These are phyloP conservation scores for Lentinus brumalis DNA, from an alignment of 768 basidiomycete genomes.

Conservation along the genomic window DNA sequence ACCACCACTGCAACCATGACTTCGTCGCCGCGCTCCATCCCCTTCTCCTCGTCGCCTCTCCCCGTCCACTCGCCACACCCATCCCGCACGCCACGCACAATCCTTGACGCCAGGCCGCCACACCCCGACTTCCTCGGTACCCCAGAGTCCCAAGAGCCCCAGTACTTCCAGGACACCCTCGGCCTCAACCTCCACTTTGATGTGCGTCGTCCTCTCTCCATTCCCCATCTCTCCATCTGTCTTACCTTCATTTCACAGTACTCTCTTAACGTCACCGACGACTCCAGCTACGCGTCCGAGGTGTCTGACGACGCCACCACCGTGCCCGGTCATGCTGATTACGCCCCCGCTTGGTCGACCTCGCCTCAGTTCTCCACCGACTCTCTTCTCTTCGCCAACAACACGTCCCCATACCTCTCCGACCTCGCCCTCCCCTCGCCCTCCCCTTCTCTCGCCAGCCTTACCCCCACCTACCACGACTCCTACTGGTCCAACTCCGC, in stretches of 20 bases:
- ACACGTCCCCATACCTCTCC: not conserved
- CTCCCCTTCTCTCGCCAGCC: not conserved
- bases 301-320: not conserved
- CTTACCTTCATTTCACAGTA: not conserved
- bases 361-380: not conserved
- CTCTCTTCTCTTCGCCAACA: not conserved
- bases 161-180: constrained; percentile 1
- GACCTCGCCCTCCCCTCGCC: not conserved
- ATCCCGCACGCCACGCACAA: not conserved
- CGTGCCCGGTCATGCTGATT: not conserved
- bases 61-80: not conserved
- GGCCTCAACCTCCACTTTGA: constrained; percentile 6
- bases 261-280: not conserved
- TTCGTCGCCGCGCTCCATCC: not conserved
- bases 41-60: not conserved
- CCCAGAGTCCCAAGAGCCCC: constrained; percentile 1
- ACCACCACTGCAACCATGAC: not conserved
- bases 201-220: not conserved
- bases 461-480: not conserved
- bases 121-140: constrained; percentile 5
- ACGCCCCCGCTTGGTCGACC: not conserved
- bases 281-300: not conserved
- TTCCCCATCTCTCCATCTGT: not conserved
- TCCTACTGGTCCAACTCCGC: not conserved
- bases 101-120: not conserved